Evolutionary conservation across 352 stramenopile genomes (phyloP).

Genomic region (Pythium guiyangense): DNA sequence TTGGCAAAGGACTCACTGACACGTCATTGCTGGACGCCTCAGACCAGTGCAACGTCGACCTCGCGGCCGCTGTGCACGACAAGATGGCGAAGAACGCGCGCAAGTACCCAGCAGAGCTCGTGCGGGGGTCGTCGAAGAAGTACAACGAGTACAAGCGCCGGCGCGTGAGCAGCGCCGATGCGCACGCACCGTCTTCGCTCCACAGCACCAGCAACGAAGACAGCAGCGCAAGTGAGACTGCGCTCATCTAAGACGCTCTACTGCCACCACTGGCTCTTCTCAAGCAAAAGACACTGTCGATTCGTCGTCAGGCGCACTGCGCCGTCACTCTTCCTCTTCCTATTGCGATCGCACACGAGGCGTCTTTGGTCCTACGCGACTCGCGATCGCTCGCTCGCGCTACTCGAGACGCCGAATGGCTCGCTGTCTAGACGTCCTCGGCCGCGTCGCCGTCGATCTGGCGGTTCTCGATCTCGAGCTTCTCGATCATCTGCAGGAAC

Average conservation of each 20-base stretch:
- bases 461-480: conserved; percentile 98
- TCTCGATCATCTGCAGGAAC: conserved; percentile 99
- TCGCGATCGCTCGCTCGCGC: too few relatives aligned
- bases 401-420: too few relatives aligned
- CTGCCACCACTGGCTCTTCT: too few relatives aligned
- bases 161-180: conserved; percentile 25
- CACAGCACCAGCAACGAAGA: background rate
- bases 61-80: conserved; percentile 82
- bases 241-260: background rate
- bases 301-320: too few relatives aligned
- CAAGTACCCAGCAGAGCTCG: conserved; percentile 73
- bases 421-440: conserved; percentile 88
- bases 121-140: conserved; percentile 69
- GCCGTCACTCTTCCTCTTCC: too few relatives aligned
- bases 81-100: conserved; percentile 91
- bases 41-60: conserved; percentile 90
- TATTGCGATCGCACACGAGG: too few relatives aligned
- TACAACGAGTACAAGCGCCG: conserved; percentile 78
- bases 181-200: too few relatives aligned
- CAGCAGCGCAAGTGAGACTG: background rate
- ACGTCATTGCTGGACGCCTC: too few relatives aligned
- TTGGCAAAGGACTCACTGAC: too few relatives aligned
- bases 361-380: too few relatives aligned
- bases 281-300: too few relatives aligned
- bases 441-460: conserved; percentile 97